phyloP scores from a whole-genome alignment of 805 yeast species.

The Scheffersomyces spartinae region DNA sequence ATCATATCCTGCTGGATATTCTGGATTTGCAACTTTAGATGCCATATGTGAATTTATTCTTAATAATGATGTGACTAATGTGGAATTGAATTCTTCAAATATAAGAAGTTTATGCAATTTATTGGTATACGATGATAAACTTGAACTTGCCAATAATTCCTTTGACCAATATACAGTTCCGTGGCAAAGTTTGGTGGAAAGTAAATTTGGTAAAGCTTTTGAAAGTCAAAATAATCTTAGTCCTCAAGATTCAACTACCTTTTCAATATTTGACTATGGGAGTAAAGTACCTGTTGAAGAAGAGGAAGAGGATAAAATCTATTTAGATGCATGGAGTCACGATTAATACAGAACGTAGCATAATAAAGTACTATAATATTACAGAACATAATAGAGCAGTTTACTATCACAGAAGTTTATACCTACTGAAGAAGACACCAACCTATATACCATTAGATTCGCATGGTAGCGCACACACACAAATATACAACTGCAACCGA shows the following conservation, averaged over 20 bases:
- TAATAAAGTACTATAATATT: not conserved
- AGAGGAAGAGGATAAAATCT: conserved; percentile 16
- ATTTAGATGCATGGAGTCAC: conserved; percentile 24
- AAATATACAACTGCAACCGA: conserved; percentile 2
- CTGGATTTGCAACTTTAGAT: conserved; percentile 57
- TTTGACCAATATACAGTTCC: conserved; percentile 68
- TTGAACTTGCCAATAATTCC: conserved; percentile 47
- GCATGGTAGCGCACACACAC: not conserved
- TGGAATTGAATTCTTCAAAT: conserved; percentile 64
- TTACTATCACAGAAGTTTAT: not conserved
- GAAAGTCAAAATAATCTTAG: conserved; percentile 8
- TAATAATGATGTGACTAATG: conserved; percentile 63
- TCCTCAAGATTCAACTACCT: conserved; percentile 5
- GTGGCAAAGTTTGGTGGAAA: conserved; percentile 68
- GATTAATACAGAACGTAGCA: conserved; percentile 3
- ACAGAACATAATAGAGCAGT: not conserved
- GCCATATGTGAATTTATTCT: conserved; percentile 68
- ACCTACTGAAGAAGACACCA: conserved; percentile 1
- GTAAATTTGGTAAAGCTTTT: conserved; percentile 39
- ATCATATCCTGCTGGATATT: conserved; percentile 45
- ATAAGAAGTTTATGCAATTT: conserved; percentile 82
- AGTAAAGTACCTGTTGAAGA: conserved; percentile 16
- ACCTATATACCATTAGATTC: not conserved
- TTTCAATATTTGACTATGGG: conserved; percentile 19
- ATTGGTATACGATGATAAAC: conserved; percentile 71